These are phyloP conservation scores for Cardiosporidium cionae DNA, from an alignment of 169 alveolate genomes.

Conservation along the genomic window DNA sequence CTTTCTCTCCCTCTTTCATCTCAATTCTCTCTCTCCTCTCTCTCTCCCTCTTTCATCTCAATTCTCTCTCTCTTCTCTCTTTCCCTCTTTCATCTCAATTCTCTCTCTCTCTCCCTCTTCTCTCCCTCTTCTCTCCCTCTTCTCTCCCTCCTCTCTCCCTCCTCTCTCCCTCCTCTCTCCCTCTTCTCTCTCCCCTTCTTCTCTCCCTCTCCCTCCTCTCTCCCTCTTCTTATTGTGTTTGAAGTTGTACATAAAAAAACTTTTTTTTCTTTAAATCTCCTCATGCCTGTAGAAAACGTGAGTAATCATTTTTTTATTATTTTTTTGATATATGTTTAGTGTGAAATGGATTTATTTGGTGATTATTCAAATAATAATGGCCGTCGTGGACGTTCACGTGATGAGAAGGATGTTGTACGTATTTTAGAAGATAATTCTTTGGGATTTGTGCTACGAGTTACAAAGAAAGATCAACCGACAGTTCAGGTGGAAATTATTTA, in stretches of 20 bases:
- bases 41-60: not conserved
- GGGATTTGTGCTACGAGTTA: conserved; percentile 71
- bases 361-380: conserved; percentile 38
- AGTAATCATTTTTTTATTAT: too few relatives aligned
- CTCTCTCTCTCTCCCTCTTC: not conserved
- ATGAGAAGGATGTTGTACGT: conserved; percentile 44
- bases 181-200: too few relatives aligned
- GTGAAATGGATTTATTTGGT: too few relatives aligned
- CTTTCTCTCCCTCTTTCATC: not conserved
- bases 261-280: too few relatives aligned
- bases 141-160: too few relatives aligned
- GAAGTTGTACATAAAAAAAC: too few relatives aligned
- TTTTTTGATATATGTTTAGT: too few relatives aligned
- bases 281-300: too few relatives aligned
- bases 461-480: conserved; percentile 62
- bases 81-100: not conserved
- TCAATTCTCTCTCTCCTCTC: not conserved
- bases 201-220: too few relatives aligned
- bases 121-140: too few relatives aligned
- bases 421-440: conserved; percentile 60
- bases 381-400: conserved; percentile 52
- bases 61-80: not conserved
- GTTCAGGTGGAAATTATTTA: conserved; percentile 23
- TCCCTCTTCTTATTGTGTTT: too few relatives aligned
- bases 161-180: too few relatives aligned